Conservation (phyloP, 129 eudicot species). For the Lonicera japonica region DNA sequence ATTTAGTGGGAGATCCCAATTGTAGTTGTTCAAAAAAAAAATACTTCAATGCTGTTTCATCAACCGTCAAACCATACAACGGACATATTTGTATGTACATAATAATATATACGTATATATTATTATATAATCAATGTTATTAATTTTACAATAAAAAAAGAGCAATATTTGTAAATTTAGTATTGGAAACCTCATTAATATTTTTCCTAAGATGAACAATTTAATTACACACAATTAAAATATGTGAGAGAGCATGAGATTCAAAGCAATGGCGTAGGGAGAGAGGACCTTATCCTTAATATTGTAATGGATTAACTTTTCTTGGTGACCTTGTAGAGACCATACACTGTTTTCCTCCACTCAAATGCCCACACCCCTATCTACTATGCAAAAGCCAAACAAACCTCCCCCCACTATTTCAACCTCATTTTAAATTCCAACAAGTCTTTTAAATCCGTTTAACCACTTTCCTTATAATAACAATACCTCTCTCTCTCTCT, state of each 20-base stretch:
- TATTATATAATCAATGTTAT: no score
- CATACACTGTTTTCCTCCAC: conserved; percentile 67
- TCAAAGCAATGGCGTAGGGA: conserved; percentile 1
- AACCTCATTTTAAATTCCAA: conserved; percentile 6
- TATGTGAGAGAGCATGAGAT: neutral
- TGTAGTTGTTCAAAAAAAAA: no score
- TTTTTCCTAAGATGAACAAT: no score
- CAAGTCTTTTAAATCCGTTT: neutral
- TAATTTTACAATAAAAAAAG: no score
- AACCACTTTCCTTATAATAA: conserved; percentile 14
- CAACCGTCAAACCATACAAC: no score
- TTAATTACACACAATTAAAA: no score
- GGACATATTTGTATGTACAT: no score
- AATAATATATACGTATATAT: no score
- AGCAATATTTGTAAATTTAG: no score
- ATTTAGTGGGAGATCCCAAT: no score
- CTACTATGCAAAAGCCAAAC: conserved; percentile 58
- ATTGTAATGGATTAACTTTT: conserved; percentile 9
- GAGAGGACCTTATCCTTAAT: conserved; percentile 45
- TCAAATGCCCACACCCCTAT: conserved; percentile 68
- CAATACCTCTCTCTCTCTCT: conserved; percentile 3
- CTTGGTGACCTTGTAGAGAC: conserved; percentile 44
- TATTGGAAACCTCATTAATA: no score
- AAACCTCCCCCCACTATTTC: neutral
- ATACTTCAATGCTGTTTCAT: no score